Evolutionary conservation across 208 protist species (phyloP), one percentile per base, ranked within the genome.

Genomic region (Trypanosoma avium): DNA sequence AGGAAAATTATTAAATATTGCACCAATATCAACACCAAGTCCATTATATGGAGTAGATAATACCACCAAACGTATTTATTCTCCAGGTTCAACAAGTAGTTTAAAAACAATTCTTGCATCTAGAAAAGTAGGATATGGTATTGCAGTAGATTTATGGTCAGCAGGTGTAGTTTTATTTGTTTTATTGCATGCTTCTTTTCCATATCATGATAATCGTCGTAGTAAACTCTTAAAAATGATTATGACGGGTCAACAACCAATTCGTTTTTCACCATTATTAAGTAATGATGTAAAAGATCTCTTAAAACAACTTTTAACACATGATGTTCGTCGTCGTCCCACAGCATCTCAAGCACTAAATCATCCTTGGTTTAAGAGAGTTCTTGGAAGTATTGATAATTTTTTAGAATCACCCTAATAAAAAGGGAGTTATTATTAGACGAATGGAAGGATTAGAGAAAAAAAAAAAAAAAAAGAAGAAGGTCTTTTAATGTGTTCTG

Each of bases 121-220:
- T 13, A 33, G 61, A 21, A 45, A 12, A 8, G 30, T 63, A 8
- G 58, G 64, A 0, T 72, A 77, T 40, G 71, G 57, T 19, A 36
- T 43, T 2, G 26, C 50, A 15, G 71, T 40, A 4, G 71, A 77
- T 54, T 27, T 77, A 8, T 77, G 71, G 71, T 64, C 71, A 13
- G 56, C 56, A 0, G 71, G 71, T 29, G 63, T 77, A 17, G 58
- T 53, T 9, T 65, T 77, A 57, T 71, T 61, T 47, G 64, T 71
- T 36, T 19, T 77, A 9, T 49, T 77, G 48, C 55, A 64, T 27
- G 52, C 55, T 19, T 43, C 61, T 1, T 77, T 68, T 67, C 71
- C 71, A n/a, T 77, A 58, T 35, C 61, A 70, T 45, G 55, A 75
- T 38, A 27, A 64, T 13, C 60, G 50, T 26, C 55, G 36, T 0